A percentile compares a stretch with the other conserved stretches of the same genome.
phyloP scores from a whole-genome alignment of 1,139 yeast species.

The Pichia sp. region DNA sequence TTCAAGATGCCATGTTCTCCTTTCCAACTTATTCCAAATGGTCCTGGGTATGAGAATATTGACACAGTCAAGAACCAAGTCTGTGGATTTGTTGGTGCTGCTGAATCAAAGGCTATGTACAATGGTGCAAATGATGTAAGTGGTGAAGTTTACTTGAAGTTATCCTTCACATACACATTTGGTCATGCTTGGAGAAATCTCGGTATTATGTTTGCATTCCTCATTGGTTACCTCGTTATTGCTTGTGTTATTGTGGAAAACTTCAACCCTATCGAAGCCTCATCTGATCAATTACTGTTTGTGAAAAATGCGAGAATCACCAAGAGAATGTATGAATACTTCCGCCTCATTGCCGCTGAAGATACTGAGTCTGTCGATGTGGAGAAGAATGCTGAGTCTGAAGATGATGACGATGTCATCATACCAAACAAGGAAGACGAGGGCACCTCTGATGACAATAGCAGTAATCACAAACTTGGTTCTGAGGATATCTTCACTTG shows the following conservation, averaged over 20 bases:
- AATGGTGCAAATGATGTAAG: conserved; percentile 19
- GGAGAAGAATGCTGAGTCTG: conserved; percentile 2
- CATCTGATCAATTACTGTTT: conserved; percentile 19
- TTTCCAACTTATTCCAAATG: conserved; percentile 38
- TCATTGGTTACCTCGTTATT: conserved; percentile 31
- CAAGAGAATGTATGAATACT: background rate
- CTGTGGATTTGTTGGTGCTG: conserved; percentile 46
- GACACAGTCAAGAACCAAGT: conserved; percentile 32
- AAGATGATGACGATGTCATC: conserved; percentile 5
- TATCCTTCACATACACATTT: conserved; percentile 33
- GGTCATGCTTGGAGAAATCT: conserved; percentile 45
- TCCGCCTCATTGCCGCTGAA: background rate
- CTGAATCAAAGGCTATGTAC: conserved; percentile 21
- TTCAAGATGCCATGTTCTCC: conserved; percentile 43
- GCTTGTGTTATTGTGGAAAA: conserved; percentile 32
- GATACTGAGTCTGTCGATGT: background rate
- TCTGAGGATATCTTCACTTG: conserved; percentile 34
- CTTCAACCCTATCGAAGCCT: conserved; percentile 14
- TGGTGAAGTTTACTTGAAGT: conserved; percentile 37
- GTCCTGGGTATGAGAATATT: conserved; percentile 38
- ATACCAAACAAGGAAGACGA: background rate
- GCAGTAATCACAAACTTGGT: conserved; percentile 5
- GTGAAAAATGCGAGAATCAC: conserved; percentile 13
- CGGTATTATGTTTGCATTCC: conserved; percentile 42
- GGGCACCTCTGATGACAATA: background rate